Percentiles rank a stretch among this genome's conserved stretches.
Conservation (phyloP, 768 basidiomycete genomes). For the Leccinum rimulosum region DNA sequence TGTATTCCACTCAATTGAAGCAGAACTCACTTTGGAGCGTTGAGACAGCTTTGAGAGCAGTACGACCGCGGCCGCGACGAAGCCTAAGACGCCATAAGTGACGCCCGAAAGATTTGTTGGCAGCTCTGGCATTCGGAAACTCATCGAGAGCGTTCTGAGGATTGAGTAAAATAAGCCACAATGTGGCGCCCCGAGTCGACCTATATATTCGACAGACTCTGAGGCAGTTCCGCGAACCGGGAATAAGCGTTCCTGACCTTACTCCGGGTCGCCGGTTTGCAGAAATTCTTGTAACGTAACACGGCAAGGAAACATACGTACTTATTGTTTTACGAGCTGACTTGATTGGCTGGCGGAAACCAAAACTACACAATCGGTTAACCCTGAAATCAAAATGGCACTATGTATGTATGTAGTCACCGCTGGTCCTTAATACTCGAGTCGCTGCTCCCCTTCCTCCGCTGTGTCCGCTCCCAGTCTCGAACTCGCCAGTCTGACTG, state of each 20-base stretch:
- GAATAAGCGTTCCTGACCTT: too few species aligned
- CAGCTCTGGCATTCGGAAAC: not conserved
- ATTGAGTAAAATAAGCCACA: not conserved
- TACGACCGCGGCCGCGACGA: not conserved
- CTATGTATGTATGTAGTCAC: too few species aligned
- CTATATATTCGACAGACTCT: not conserved
- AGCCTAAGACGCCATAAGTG: not conserved
- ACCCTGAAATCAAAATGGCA: too few species aligned
- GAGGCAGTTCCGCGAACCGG: too few species aligned
- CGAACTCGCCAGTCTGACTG: too few species aligned
- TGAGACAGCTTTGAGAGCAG: not conserved
- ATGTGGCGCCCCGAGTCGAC: not conserved
- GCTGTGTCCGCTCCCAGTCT: too few species aligned
- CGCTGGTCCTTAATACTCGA: too few species aligned
- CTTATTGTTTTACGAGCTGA: too few species aligned
- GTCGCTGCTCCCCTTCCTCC: too few species aligned
- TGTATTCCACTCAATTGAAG: not conserved
- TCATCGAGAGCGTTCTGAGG: not conserved
- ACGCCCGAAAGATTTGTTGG: not conserved
- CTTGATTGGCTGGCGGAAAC: not conserved
- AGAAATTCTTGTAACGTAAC: too few species aligned
- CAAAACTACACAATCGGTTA: not conserved
- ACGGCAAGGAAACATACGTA: too few species aligned
- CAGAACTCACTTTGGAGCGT: constrained; percentile 3
- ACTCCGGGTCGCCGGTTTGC: too few species aligned